phyloP scores from a whole-genome alignment of 306 rosid species.

The Casuarina glauca region DNA sequence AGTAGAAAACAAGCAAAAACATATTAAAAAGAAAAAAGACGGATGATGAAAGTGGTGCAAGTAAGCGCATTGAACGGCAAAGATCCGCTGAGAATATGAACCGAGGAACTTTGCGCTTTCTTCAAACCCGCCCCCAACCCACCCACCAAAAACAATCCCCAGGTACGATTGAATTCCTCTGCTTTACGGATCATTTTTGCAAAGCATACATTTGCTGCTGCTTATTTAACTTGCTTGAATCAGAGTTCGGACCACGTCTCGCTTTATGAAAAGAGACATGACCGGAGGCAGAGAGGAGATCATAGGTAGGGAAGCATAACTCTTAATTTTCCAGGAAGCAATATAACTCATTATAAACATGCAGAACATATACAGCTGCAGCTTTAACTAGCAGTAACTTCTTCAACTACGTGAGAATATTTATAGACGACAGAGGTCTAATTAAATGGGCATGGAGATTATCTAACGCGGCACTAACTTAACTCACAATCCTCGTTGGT shows the following conservation, averaged over 20 bases:
- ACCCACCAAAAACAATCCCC: no score
- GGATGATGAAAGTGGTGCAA: no score
- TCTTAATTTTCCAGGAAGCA: neutral
- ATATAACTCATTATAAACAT: neutral
- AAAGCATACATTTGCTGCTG: neutral
- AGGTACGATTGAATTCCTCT: no score
- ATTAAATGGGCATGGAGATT: conserved; percentile 3
- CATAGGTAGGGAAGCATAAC: neutral
- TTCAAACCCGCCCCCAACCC: no score
- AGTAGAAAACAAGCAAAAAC: no score
- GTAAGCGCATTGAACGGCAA: no score
- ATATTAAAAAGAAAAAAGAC: no score
- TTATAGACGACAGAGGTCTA: conserved; percentile 18
- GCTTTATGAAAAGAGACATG: neutral
- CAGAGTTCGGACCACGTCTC: neutral
- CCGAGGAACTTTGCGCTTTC: no score
- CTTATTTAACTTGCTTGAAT: neutral
- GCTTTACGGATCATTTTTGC: neutral
- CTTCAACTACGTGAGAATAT: conserved; percentile 16
- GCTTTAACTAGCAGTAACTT: neutral
- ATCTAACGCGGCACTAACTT: neutral
- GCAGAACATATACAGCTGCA: neutral
- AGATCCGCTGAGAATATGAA: no score
- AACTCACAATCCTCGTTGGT: conserved; percentile 21
- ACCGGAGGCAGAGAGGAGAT: neutral